Evolutionary conservation across 345 rosid genomes (phyloP).

Genomic region (Ailanthus altissimus): DNA sequence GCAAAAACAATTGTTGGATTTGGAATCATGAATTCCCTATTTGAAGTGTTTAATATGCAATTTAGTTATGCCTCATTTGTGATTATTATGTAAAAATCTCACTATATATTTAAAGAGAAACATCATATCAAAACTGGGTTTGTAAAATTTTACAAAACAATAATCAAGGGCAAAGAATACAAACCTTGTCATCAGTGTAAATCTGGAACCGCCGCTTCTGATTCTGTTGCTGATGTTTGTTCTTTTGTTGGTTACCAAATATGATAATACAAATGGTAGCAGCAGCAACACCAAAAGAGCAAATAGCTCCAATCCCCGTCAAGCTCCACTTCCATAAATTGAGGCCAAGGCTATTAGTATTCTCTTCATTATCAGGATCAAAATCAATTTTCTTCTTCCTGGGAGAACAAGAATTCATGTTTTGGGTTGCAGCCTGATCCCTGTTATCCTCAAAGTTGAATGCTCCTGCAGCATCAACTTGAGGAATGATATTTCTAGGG

Average conservation of each 20-base stretch:
- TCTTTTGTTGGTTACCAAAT: slow-evolving; percentile 58
- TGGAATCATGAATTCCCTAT: not conserved
- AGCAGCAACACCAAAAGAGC: slow-evolving; percentile 93
- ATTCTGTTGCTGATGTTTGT: slow-evolving; percentile 45
- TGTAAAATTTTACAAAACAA: not conserved
- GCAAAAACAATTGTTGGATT: not conserved
- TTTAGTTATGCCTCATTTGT: too few relatives aligned
- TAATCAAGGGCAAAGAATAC: not conserved
- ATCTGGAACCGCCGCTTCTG: slow-evolving; percentile 63
- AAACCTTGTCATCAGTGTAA: slow-evolving; percentile 78
- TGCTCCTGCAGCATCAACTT: slow-evolving; percentile 42
- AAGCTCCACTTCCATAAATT: slow-evolving; percentile 82
- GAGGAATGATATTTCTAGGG: slow-evolving; percentile 34
- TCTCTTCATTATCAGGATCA: slow-evolving; percentile 14
- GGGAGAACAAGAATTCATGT: slow-evolving; percentile 40
- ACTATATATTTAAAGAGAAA: too few relatives aligned
- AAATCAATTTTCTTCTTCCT: slow-evolving; percentile 27
- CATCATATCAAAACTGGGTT: not conserved
- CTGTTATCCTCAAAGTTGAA: slow-evolving; percentile 18
- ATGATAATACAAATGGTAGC: slow-evolving; percentile 73
- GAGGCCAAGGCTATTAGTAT: slow-evolving; percentile 33
- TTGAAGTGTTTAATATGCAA: too few relatives aligned
- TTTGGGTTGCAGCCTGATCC: slow-evolving; percentile 28
- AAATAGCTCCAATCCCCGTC: slow-evolving; percentile 83
- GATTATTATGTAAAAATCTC: too few relatives aligned